A percentile compares a stretch with the other conserved stretches of the same genome.
These are phyloP conservation scores for Ramularia endophylla DNA, from an alignment of 2,329 filamentous ascomycete species.

Conservation along the genomic window DNA sequence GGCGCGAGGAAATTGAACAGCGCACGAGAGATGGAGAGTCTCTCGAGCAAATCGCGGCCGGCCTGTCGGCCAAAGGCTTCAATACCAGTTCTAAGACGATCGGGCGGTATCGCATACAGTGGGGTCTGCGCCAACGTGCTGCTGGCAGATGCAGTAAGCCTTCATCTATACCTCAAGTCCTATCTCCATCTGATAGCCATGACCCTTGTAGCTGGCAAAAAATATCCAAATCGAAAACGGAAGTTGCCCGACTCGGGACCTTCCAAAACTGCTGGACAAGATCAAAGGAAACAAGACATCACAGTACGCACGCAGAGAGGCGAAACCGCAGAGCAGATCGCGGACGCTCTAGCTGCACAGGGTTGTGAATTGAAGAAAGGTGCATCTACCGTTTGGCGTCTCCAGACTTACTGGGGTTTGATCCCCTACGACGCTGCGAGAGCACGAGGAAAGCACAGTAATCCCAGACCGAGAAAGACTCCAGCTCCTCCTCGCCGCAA, in stretches of 20 bases:
- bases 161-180: slow-evolving; percentile 3
- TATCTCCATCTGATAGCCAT: not conserved
- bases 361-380: slow-evolving; percentile 19
- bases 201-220: slow-evolving; percentile 1
- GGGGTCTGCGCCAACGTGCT: slow-evolving; percentile 21
- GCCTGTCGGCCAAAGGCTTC: slow-evolving; percentile 16
- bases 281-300: slow-evolving; percentile 18
- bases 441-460: slow-evolving; percentile 16
- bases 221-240: slow-evolving; percentile 8
- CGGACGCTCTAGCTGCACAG: slow-evolving; percentile 16
- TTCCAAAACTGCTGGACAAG: slow-evolving; percentile 11
- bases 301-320: slow-evolving; percentile 16
- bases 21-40: slow-evolving; percentile 19
- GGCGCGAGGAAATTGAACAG: slow-evolving; percentile 18
- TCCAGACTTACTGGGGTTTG: slow-evolving; percentile 22
- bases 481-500: not conserved
- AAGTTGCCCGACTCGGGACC: slow-evolving; percentile 1
- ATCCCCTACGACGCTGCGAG: slow-evolving; percentile 20
- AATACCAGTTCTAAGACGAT: slow-evolving; percentile 20
- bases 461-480: not conserved
- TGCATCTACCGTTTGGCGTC: slow-evolving; percentile 17
- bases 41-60: slow-evolving; percentile 21
- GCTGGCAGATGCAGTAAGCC: slow-evolving; percentile 12
- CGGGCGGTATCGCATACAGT: slow-evolving; percentile 19
- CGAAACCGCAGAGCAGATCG: slow-evolving; percentile 23